Percentiles rank a stretch among this genome's conserved stretches.
These are phyloP conservation scores for Aspergillus affinis DNA, from an alignment of 495 filamentous ascomycete genomes.

Conservation along the genomic window DNA sequence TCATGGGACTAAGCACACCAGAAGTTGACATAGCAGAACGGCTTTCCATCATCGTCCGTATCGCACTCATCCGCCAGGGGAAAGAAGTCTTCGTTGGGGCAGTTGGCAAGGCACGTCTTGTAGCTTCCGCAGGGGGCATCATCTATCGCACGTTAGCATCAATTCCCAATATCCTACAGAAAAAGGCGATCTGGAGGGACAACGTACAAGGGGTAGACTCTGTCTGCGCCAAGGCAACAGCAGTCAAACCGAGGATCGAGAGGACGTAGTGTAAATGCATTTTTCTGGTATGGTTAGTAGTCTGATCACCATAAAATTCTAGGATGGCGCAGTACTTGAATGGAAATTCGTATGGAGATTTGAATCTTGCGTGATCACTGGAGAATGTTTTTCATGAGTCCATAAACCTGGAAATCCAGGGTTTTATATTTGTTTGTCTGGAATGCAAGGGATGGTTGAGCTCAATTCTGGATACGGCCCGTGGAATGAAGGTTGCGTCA, in stretches of 20 bases:
- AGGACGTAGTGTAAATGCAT: constrained; percentile 1
- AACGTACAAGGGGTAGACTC: background rate
- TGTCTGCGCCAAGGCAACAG: background rate
- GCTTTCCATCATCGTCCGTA: constrained; percentile 8
- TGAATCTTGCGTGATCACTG: too few relatives aligned
- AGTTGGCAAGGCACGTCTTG: constrained; percentile 1
- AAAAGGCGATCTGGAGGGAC: background rate
- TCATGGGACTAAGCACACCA: background rate
- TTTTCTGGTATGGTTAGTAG: background rate
- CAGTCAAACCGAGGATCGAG: constrained; percentile 6
- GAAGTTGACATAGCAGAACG: constrained; percentile 6
- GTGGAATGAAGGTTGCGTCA: too few relatives aligned
- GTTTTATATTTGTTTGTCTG: too few relatives aligned
- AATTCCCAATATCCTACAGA: background rate
- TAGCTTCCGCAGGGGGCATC: constrained; percentile 6
- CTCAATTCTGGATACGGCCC: too few relatives aligned
- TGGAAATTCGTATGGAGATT: too few relatives aligned
- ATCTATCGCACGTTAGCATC: background rate
- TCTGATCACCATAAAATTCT: background rate
- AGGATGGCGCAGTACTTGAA: background rate
- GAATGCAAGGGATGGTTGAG: too few relatives aligned
- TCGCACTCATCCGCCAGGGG: constrained; percentile 6
- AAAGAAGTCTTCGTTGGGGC: constrained; percentile 10
- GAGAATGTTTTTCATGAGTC: too few relatives aligned
- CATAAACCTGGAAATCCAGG: too few relatives aligned